Evolutionary conservation across 2,329 filamentous ascomycete species (phyloP).

Genomic region (Colletotrichum magnum): DNA sequence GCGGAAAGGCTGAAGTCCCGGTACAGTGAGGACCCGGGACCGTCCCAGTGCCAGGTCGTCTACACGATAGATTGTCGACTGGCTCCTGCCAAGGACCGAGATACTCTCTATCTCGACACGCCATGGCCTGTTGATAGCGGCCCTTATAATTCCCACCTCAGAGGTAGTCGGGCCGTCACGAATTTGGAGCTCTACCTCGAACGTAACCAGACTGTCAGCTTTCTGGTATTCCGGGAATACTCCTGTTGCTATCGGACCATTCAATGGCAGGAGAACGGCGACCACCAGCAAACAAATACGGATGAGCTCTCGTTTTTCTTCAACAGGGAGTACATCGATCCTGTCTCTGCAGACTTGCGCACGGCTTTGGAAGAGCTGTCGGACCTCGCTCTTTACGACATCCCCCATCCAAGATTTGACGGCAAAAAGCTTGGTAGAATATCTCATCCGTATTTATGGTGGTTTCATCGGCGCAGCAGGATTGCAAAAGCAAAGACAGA

Average conservation of each 20-base stretch:
- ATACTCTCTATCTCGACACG: background rate
- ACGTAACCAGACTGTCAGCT: background rate
- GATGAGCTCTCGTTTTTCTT: background rate
- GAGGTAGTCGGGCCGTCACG: background rate
- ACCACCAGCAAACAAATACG: background rate
- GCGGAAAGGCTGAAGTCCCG: background rate
- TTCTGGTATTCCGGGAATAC: background rate
- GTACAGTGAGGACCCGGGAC: background rate
- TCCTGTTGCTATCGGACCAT: background rate
- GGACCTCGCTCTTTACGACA: too few relatives aligned
- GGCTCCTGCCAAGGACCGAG: background rate
- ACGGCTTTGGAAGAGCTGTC: background rate
- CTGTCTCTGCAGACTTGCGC: background rate
- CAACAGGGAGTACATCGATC: background rate
- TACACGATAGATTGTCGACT: background rate
- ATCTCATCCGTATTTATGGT: background rate
- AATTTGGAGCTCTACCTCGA: conserved; percentile 9
- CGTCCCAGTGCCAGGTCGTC: background rate
- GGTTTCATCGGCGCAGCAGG: background rate
- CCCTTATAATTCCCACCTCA: background rate
- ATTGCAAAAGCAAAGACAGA: too few relatives aligned
- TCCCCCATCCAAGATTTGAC: too few relatives aligned
- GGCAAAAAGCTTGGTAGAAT: background rate
- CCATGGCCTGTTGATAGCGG: background rate
- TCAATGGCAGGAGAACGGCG: accelerated